phyloP scores from a whole-genome alignment of 495 filamentous ascomycete genomes.

The Paragyromitra xinjiangensis region DNA sequence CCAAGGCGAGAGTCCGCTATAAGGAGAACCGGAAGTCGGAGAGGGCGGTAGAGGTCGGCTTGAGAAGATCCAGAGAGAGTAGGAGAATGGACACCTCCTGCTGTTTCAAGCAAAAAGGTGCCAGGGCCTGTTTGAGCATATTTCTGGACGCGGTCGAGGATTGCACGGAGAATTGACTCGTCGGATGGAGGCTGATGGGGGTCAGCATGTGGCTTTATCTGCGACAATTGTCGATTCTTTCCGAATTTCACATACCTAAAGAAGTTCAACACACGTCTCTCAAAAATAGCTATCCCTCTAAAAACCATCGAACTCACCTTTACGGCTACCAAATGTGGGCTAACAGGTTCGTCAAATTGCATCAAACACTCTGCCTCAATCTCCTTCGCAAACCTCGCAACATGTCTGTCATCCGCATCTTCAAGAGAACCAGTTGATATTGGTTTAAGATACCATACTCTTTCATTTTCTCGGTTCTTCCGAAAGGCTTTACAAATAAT shows the following conservation, averaged over 20 bases:
- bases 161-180: constrained; percentile 11
- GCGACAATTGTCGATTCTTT: neutral
- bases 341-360: constrained; percentile 75
- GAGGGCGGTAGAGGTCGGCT: constrained; percentile 75
- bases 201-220: constrained; percentile 1
- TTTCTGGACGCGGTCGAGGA: neutral
- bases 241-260: constrained; percentile 1
- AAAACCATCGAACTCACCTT: constrained; percentile 5
- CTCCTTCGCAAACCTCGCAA: constrained; percentile 65
- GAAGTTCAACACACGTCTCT: neutral
- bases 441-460: constrained; percentile 74
- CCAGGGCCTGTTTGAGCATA: constrained; percentile 39
- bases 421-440: constrained; percentile 74
- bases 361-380: constrained; percentile 69
- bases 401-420: constrained; percentile 76
- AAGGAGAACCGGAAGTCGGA: constrained; percentile 75
- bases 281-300: neutral
- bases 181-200: constrained; percentile 27
- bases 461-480: constrained; percentile 59
- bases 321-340: constrained; percentile 68
- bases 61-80: constrained; percentile 76
- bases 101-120: constrained; percentile 74
- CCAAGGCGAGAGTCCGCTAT: constrained; percentile 75
- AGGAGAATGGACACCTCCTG: constrained; percentile 78
- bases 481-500: constrained; percentile 70